Evolutionary conservation across 2,329 filamentous ascomycete genomes (phyloP).

Genomic region (Nothophoma quercina): DNA sequence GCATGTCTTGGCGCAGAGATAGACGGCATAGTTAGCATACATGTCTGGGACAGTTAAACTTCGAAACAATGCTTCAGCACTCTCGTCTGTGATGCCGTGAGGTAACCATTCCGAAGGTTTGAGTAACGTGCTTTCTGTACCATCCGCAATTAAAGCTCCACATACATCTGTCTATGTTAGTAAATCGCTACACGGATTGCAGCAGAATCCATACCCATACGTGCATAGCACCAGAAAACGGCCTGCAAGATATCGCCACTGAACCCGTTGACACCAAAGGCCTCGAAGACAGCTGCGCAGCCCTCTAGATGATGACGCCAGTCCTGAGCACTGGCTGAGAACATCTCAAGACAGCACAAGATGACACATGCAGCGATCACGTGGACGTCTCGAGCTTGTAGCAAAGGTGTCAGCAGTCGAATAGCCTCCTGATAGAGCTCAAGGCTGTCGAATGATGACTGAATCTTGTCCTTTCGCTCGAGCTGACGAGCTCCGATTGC

Average conservation of each 20-base stretch:
- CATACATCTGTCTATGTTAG: conserved; percentile 52
- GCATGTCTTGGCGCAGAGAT: conserved; percentile 56
- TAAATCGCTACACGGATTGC: not conserved
- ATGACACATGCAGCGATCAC: conserved; percentile 63
- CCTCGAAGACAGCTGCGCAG: conserved; percentile 60
- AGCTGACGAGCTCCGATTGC: conserved; percentile 62
- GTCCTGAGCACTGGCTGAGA: conserved; percentile 48
- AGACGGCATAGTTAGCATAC: conserved; percentile 62
- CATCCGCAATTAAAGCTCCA: conserved; percentile 60
- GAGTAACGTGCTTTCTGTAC: conserved; percentile 57
- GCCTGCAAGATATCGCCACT: conserved; percentile 59
- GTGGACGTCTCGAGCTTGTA: conserved; percentile 58
- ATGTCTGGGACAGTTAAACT: conserved; percentile 51
- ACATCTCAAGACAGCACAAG: conserved; percentile 64
- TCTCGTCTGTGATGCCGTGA: conserved; percentile 26
- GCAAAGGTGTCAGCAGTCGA: conserved; percentile 57
- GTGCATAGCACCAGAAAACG: conserved; percentile 63
- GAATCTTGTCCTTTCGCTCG: conserved; percentile 54
- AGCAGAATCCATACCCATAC: conserved; percentile 53
- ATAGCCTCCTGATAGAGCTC: conserved; percentile 62
- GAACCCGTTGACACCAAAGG: conserved; percentile 61
- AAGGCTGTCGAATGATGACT: conserved; percentile 55
- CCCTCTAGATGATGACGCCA: conserved; percentile 63
- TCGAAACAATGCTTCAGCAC: conserved; percentile 46
- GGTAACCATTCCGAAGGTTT: conserved; percentile 58